Evolutionary conservation across 2,329 filamentous ascomycete genomes (phyloP).

Genomic region (Pseudogymnoascus sp.): DNA sequence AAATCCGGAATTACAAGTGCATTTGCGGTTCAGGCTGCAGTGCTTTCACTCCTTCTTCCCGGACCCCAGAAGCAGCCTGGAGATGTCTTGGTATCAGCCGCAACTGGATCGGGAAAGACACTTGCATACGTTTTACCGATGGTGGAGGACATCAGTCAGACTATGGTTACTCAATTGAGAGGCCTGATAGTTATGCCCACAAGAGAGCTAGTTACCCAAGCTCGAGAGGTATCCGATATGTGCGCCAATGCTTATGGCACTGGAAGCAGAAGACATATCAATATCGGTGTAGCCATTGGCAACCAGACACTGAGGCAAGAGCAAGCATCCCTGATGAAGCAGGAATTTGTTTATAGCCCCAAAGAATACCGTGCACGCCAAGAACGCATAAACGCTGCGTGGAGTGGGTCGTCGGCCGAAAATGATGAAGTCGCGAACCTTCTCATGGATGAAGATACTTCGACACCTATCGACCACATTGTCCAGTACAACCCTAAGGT

Average conservation of each 20-base stretch:
- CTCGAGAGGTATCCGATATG: slow-evolving; percentile 66
- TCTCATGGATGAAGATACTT: slow-evolving; percentile 28
- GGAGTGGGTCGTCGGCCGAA: slow-evolving; percentile 38
- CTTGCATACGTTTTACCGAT: slow-evolving; percentile 85
- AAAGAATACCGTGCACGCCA: slow-evolving; percentile 42
- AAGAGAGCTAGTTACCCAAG: slow-evolving; percentile 81
- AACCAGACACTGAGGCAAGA: slow-evolving; percentile 65
- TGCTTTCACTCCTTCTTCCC: slow-evolving; percentile 71
- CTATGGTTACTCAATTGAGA: slow-evolving; percentile 57
- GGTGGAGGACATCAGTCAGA: slow-evolving; percentile 63
- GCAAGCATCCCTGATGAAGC: slow-evolving; percentile 52
- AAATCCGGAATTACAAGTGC: slow-evolving; percentile 63
- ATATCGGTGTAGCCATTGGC: slow-evolving; percentile 75
- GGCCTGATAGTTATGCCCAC: slow-evolving; percentile 86
- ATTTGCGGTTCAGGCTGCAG: slow-evolving; percentile 70
- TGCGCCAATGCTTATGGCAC: slow-evolving; percentile 57
- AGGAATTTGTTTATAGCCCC: slow-evolving; percentile 62
- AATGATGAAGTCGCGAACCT: slow-evolving; percentile 34
- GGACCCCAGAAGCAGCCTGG: slow-evolving; percentile 53
- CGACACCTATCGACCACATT: slow-evolving; percentile 52
- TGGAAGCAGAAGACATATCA: slow-evolving; percentile 55
- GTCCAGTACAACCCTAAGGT: slow-evolving; percentile 61
- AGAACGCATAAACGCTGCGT: slow-evolving; percentile 34
- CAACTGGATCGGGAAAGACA: slow-evolving; percentile 94
- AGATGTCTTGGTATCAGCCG: slow-evolving; percentile 83